Evolutionary conservation across 345 rosid species (phyloP), one percentile per base, ranked within the genome.

Genomic region (Pelargonium nanum): DNA sequence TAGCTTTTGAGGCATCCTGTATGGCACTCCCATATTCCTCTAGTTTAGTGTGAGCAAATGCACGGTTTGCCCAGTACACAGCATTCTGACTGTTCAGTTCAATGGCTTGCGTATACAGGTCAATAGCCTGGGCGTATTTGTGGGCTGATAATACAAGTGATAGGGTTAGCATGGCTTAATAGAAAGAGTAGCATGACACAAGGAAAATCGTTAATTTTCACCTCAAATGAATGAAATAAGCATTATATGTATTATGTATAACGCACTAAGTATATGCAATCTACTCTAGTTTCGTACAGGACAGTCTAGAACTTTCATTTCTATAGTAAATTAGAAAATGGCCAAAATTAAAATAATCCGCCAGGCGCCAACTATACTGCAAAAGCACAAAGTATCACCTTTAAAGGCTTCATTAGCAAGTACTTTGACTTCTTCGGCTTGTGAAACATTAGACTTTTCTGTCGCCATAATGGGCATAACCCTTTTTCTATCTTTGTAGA

Each of bases 391-490:
- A 17, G 48, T 40, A 17, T 40, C 15, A 79, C 83, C 80, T 76
- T 79, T 79, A 58, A 79, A 79, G 51, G 83, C 83, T 73, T 79
- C 76, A 13, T 79, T 79, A 22, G 83, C 83, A 24, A 57, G 76
- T 65, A 65, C 24, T 57, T 79, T 79, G 57, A 73, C 45, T 65
- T 76, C 80, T 59, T 79, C 83, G 8, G 83, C 83, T 25, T 16
- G 62, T 20, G 71, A 64, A 34, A 66, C 74, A 71, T 79, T 71
- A 22, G 77, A 78, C 13, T 57, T 75, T 30, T 68, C 71, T 22
- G 53, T 26, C 24, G 63, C 72, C 72, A 69, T 69, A 55, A 32
- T 34, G 58, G 55, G 65, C 61, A 68, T 56, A 68, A 61, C 60
- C 57, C 59, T 51, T 25, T 54, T 22, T n/a, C 4, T 12, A 17